These are phyloP conservation scores for Cryptosporidium muris DNA, from an alignment of 169 alveolate species.

Conservation along the genomic window DNA sequence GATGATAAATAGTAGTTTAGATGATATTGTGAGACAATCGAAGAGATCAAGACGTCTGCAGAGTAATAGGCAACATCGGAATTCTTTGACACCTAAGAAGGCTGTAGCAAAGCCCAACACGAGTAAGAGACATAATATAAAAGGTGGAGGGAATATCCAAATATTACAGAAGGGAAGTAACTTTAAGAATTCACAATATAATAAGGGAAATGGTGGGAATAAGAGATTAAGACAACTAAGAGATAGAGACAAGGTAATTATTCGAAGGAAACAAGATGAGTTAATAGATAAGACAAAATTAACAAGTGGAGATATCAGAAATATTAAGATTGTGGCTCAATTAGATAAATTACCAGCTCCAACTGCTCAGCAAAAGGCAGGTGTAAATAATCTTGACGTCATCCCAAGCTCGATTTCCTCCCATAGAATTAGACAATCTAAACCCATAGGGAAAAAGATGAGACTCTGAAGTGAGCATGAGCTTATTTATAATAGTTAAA, in stretches of 20 bases:
- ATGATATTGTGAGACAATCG: constrained; percentile 44
- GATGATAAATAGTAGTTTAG: constrained; percentile 49
- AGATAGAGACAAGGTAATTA: background rate
- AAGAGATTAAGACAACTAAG: background rate
- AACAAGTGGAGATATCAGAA: constrained; percentile 16
- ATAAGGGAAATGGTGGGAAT: constrained; percentile 6
- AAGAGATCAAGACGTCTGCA: constrained; percentile 4
- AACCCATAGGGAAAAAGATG: too few species aligned
- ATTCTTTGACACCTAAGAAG: background rate
- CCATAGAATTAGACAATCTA: constrained; percentile 6
- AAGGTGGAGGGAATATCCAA: background rate
- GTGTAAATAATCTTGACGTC: constrained; percentile 14
- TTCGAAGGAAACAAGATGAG: constrained; percentile 7
- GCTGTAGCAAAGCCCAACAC: background rate
- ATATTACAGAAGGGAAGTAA: background rate
- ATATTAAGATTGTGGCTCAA: constrained; percentile 48
- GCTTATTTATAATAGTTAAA: too few species aligned
- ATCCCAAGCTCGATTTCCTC: constrained; percentile 52
- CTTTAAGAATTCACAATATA: background rate
- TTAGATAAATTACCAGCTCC: constrained; percentile 48
- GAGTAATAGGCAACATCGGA: background rate
- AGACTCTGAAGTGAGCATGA: too few species aligned
- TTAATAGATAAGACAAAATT: background rate
- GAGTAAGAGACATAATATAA: background rate
- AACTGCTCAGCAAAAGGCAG: constrained; percentile 64